Conservation (phyloP, 441 rosid species). For the Pelargonium myrrhifolium region DNA sequence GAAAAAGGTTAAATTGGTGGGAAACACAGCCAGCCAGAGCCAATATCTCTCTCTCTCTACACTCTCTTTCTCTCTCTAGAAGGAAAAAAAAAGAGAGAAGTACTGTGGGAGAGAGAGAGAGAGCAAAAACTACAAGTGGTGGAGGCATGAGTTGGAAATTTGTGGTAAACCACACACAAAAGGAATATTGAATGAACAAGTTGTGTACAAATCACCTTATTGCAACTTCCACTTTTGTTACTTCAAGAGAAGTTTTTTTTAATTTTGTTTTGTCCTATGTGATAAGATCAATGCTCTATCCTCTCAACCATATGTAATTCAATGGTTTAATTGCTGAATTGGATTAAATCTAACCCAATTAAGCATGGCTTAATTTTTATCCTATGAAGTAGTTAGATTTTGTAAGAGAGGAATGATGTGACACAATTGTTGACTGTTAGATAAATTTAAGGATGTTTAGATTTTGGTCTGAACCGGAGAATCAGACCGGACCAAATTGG, state of each 20-base stretch:
- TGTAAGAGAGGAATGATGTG: too few relatives aligned
- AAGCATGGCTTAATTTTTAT: too few relatives aligned
- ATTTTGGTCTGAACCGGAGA: too few relatives aligned
- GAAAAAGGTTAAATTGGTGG: slow-evolving; percentile 30
- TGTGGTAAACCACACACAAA: slow-evolving; percentile 2
- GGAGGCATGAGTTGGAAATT: slow-evolving; percentile 1
- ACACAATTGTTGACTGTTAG: too few relatives aligned
- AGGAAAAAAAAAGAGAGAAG: too few relatives aligned
- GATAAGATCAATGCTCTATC: slow-evolving; percentile 2
- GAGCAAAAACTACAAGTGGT: slow-evolving; percentile 2
- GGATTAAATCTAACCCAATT: too few relatives aligned
- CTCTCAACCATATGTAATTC: too few relatives aligned
- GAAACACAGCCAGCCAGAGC: slow-evolving; percentile 18
- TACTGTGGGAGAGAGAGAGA: background rate
- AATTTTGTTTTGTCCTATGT: background rate
- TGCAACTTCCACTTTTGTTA: background rate
- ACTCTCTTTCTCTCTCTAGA: too few relatives aligned
- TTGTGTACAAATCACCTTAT: slow-evolving; percentile 1
- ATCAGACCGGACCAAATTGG: too few relatives aligned
- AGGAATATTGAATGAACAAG: slow-evolving; percentile 5
- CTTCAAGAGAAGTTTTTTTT: background rate
- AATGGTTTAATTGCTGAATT: too few relatives aligned
- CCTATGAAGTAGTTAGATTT: too few relatives aligned
- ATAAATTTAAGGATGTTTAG: too few relatives aligned
- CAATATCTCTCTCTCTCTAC: background rate